phyloP scores from a whole-genome alignment of 495 filamentous ascomycete genomes.

The Niebla homalea region DNA sequence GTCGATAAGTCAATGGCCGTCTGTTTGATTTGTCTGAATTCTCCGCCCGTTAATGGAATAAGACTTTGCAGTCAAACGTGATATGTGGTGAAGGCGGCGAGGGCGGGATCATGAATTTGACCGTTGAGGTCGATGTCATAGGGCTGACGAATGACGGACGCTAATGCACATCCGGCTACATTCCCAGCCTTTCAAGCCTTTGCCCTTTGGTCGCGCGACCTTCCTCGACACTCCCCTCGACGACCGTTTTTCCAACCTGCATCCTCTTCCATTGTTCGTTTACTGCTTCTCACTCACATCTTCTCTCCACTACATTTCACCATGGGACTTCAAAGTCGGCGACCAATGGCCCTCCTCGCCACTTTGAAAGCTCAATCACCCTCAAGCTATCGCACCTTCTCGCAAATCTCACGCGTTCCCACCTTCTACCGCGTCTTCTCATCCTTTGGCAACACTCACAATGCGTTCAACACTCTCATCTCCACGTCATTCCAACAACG shows the following conservation, averaged over 20 bases:
- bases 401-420: slow-evolving; percentile 12
- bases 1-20: too few relatives aligned
- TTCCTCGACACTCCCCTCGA: background rate
- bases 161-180: background rate
- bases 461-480: background rate
- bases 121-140: too few relatives aligned
- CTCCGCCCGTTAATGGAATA: too few relatives aligned
- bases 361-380: slow-evolving; percentile 6
- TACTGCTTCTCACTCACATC: background rate
- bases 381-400: slow-evolving; percentile 4
- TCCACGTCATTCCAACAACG: slow-evolving; percentile 1
- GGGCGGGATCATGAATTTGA: too few relatives aligned
- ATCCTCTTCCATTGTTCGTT: background rate
- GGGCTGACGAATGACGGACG: too few relatives aligned
- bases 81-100: too few relatives aligned
- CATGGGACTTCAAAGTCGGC: slow-evolving; percentile 9
- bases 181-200: slow-evolving; percentile 4
- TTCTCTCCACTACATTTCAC: background rate
- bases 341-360: slow-evolving; percentile 5
- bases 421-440: background rate
- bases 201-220: slow-evolving; percentile 7
- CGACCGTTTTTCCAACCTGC: background rate
- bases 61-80: too few relatives aligned
- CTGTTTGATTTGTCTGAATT: too few relatives aligned
- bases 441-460: background rate